Conservation (phyloP, 2,329 filamentous ascomycete species). For the Fusarium sarcochroum region DNA sequence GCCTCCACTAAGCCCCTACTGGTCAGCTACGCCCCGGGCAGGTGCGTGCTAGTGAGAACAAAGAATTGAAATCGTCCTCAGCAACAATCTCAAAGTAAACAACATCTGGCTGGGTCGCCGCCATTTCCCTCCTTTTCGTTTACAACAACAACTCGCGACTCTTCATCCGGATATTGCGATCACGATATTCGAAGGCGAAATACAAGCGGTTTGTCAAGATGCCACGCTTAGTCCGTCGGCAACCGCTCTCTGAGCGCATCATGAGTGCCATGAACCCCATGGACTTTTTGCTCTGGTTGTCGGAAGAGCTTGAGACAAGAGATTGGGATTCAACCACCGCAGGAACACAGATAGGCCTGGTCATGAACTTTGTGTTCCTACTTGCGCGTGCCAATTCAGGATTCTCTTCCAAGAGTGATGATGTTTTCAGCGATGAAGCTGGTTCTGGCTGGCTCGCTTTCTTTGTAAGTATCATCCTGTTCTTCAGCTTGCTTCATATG, state of each 20-base stretch:
- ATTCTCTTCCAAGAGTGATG: constrained; percentile 70
- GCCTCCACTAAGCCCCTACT: constrained; percentile 19
- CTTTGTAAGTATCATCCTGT: constrained; percentile 61
- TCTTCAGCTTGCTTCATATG: not conserved
- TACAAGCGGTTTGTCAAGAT: constrained; percentile 55
- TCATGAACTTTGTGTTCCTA: constrained; percentile 83
- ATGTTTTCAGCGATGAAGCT: constrained; percentile 84
- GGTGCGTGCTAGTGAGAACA: constrained; percentile 33
- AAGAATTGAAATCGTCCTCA: constrained; percentile 39
- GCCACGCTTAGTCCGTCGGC: constrained; percentile 86
- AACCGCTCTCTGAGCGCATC: constrained; percentile 85
- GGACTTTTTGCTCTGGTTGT: constrained; percentile 91
- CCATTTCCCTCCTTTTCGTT: constrained; percentile 14
- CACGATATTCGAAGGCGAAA: not conserved
- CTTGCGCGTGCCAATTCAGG: constrained; percentile 84
- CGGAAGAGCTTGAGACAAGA: constrained; percentile 91
- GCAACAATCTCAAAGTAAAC: constrained; percentile 49
- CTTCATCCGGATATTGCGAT: constrained; percentile 5
- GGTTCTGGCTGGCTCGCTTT: constrained; percentile 75
- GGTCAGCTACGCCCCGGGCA: constrained; percentile 29
- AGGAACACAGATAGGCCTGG: constrained; percentile 81
- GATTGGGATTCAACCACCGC: constrained; percentile 90
- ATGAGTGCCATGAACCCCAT: constrained; percentile 85
- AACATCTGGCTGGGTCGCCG: constrained; percentile 33
- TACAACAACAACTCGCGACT: constrained; percentile 1